Percentiles rank a stretch among this genome's conserved stretches.
These are phyloP conservation scores for Aspergillus piperis DNA, from an alignment of 2,329 filamentous ascomycete genomes.

Conservation along the genomic window DNA sequence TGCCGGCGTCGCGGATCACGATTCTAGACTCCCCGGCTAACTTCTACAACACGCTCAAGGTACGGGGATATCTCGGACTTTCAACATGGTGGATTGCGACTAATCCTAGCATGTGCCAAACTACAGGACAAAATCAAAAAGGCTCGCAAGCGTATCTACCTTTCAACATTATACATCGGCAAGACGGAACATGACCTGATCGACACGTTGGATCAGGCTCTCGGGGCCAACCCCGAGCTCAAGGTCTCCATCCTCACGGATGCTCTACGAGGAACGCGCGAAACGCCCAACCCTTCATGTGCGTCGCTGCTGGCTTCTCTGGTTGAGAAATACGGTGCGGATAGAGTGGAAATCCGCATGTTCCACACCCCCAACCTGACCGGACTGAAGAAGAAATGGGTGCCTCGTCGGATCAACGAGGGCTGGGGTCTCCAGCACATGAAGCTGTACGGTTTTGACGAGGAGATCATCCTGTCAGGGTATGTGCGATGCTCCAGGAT, in stretches of 20 bases:
- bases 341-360: slow-evolving; percentile 90
- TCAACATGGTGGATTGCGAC: neutral
- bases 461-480: slow-evolving; percentile 93
- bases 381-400: slow-evolving; percentile 76
- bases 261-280: slow-evolving; percentile 84
- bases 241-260: slow-evolving; percentile 89
- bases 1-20: slow-evolving; percentile 75
- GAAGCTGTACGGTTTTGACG: slow-evolving; percentile 96
- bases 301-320: slow-evolving; percentile 84
- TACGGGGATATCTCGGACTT: slow-evolving; percentile 35
- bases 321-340: slow-evolving; percentile 77
- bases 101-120: slow-evolving; percentile 10
- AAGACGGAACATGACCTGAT: slow-evolving; percentile 90
- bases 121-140: slow-evolving; percentile 73
- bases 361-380: slow-evolving; percentile 97
- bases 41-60: slow-evolving; percentile 91
- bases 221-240: slow-evolving; percentile 72
- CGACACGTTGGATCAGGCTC: slow-evolving; percentile 70
- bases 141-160: slow-evolving; percentile 77
- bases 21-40: slow-evolving; percentile 79
- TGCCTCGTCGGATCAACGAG: slow-evolving; percentile 91
- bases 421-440: slow-evolving; percentile 98
- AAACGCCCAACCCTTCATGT: slow-evolving; percentile 81
- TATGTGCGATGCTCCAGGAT: slow-evolving; percentile 41
- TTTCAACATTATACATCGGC: slow-evolving; percentile 96